phyloP scores from a whole-genome alignment of 495 filamentous ascomycete genomes.

The Penicillium goetzii region DNA sequence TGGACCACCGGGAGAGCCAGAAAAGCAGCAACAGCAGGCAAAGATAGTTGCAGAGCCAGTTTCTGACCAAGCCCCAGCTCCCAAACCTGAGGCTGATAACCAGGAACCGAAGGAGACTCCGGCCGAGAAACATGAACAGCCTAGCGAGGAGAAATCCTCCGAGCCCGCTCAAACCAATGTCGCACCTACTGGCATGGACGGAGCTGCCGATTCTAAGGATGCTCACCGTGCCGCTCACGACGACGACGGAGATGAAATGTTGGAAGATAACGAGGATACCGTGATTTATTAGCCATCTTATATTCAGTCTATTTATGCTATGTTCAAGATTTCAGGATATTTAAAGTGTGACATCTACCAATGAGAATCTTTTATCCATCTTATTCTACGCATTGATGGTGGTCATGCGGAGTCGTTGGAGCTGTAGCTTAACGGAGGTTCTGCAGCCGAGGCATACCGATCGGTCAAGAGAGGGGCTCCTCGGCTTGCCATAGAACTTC shows the following conservation, averaged over 20 bases:
- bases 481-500: constrained; percentile 10
- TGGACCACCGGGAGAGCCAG: constrained; percentile 2
- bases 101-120: constrained; percentile 28
- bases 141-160: constrained; percentile 27
- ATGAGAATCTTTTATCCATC: neutral
- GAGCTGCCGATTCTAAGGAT: constrained; percentile 25
- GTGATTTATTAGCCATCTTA: constrained; percentile 71
- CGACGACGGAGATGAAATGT: constrained; percentile 68
- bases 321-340: neutral
- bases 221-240: constrained; percentile 36
- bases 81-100: constrained; percentile 22
- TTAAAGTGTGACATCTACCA: neutral
- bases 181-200: constrained; percentile 22
- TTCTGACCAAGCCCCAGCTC: constrained; percentile 20
- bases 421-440: constrained; percentile 1
- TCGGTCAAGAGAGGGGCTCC: neutral
- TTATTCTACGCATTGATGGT: neutral
- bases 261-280: constrained; percentile 81
- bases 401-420: neutral
- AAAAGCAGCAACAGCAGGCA: constrained; percentile 2
- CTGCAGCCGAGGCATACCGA: constrained; percentile 19
- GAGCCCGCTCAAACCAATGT: constrained; percentile 25
- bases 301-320: constrained; percentile 1
- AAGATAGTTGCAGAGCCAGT: constrained; percentile 7
- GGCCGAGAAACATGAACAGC: constrained; percentile 37